Base-by-base conservation (phyloP, 257 asterid species). In the Solanum rostratum region DNA sequence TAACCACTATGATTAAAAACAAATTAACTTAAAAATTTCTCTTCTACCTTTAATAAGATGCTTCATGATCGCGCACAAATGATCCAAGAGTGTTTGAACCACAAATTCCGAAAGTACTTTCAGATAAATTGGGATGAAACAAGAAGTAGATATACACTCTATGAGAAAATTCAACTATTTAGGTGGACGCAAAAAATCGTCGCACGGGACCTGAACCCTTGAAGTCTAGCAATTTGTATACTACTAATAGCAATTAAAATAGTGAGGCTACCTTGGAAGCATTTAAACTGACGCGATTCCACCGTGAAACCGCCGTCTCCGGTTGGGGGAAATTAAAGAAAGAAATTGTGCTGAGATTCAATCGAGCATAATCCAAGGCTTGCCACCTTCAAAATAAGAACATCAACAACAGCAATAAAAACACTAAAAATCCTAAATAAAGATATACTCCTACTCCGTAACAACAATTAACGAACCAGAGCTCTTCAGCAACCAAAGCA, bases 401-500 rank as follows among this genome's bases (percentile, higher is more conserved):
- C 59, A 76, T 15, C 3, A 76, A 76, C 43, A 76, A 24, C 7
- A 46, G 3, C 27, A 18, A 60, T 60, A 10, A 60, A 16, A 60
- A 0, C 2, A 57, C 14, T 9, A 20, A 50, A 83, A 55, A 62
- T 63, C 12, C 68, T 68, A 33, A 39, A 50, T 24, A 66, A 59
- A 37, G 55, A 82, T 41, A 43, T 4, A 33, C 39, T 33, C 39
- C 39, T 33, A 4, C 39, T 33, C 39, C 39, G 6, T 33, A 33
- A 5, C 4, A 84, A 43, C 33, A 15, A 18, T 7, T 41, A 83
- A 43, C 49, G 5, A n/a, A 84, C 99, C 98, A 95, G 79, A 96
- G 94, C 87, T 94, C 97, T 87, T 93, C 99, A 15, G 93, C 98
- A 55, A 96, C 98, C 41, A 96, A 97, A 55, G 99, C 98, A 65